Evolutionary conservation across 1,139 yeast genomes (phyloP).

Genomic region (Candida sanyaensis): DNA sequence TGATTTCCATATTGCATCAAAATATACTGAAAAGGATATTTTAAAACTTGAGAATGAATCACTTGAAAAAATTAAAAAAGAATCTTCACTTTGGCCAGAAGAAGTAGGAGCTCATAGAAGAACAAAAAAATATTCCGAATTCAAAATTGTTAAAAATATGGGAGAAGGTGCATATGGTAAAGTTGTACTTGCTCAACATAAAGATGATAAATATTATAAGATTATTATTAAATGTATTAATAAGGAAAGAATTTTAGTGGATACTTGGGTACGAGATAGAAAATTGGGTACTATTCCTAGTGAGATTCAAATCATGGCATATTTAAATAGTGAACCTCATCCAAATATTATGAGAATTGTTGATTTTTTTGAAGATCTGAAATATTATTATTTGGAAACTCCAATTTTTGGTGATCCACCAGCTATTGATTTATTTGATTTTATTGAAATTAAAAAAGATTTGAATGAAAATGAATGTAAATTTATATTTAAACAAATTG

Average conservation of each 20-base stretch:
- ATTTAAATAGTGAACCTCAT: conserved; percentile 73
- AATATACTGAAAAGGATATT: conserved; percentile 42
- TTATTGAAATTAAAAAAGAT: conserved; percentile 79
- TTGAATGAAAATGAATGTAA: conserved; percentile 79
- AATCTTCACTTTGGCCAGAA: conserved; percentile 53
- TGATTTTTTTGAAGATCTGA: conserved; percentile 90
- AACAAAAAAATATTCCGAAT: conserved; percentile 70
- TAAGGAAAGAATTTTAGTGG: conserved; percentile 90
- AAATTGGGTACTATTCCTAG: conserved; percentile 90
- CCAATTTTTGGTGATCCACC: conserved; percentile 89
- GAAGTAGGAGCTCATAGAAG: conserved; percentile 62
- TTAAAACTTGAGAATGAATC: conserved; percentile 45
- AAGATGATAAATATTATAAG: conserved; percentile 58
- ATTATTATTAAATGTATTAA: conserved; percentile 87
- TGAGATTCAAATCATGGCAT: conserved; percentile 90
- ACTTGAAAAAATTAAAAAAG: conserved; percentile 32
- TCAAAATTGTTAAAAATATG: conserved; percentile 68
- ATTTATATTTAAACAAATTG: conserved; percentile 77
- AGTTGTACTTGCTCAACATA: conserved; percentile 77
- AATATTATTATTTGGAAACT: conserved; percentile 85
- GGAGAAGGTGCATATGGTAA: conserved; percentile 98
- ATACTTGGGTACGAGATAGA: conserved; percentile 95
- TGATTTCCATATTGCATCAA: conserved; percentile 7
- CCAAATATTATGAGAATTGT: conserved; percentile 81
- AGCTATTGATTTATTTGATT: conserved; percentile 88